A percentile compares a stretch with the other conserved stretches of the same genome.
These are phyloP conservation scores for Aspergillus wentii DNA, from an alignment of 495 filamentous ascomycete genomes.

Conservation along the genomic window DNA sequence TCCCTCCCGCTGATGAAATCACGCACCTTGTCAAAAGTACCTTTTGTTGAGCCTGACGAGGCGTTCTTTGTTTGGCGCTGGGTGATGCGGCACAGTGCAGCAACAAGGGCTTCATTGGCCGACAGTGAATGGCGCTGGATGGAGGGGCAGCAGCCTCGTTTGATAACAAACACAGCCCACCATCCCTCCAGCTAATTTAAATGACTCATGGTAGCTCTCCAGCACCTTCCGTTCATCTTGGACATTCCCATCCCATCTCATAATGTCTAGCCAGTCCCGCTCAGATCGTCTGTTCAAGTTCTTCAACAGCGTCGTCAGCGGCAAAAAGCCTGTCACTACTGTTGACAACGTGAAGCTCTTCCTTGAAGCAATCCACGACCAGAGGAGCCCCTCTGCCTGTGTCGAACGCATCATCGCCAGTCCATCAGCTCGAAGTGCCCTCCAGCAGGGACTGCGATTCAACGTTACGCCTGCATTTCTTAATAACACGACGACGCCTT, in stretches of 20 bases:
- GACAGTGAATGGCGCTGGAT: too few relatives aligned
- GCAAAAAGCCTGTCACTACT: slow-evolving; percentile 23
- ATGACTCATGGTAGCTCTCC: too few relatives aligned
- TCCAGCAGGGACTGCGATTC: slow-evolving; percentile 45
- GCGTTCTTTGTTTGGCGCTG: too few relatives aligned
- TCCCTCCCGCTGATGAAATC: too few relatives aligned
- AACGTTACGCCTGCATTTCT: slow-evolving; percentile 48
- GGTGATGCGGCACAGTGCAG: not conserved
- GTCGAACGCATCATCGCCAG: slow-evolving; percentile 52
- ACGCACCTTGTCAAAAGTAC: too few relatives aligned
- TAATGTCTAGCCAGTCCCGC: slow-evolving; percentile 15
- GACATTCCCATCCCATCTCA: slow-evolving; percentile 28
- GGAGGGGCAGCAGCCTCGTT: too few relatives aligned
- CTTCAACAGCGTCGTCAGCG: slow-evolving; percentile 26
- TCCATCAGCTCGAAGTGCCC: slow-evolving; percentile 35
- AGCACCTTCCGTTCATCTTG: slow-evolving; percentile 25
- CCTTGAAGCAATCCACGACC: slow-evolving; percentile 52
- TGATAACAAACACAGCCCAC: too few relatives aligned
- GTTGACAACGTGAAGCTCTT: slow-evolving; percentile 46
- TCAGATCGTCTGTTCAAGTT: slow-evolving; percentile 21
- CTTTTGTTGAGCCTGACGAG: too few relatives aligned
- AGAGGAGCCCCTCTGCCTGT: slow-evolving; percentile 43
- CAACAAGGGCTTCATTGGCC: not conserved
- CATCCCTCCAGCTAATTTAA: too few relatives aligned
- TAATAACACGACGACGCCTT: slow-evolving; percentile 25